Evolutionary conservation across 768 basidiomycete species (phyloP).

Genomic region (Termitomyces sp.): DNA sequence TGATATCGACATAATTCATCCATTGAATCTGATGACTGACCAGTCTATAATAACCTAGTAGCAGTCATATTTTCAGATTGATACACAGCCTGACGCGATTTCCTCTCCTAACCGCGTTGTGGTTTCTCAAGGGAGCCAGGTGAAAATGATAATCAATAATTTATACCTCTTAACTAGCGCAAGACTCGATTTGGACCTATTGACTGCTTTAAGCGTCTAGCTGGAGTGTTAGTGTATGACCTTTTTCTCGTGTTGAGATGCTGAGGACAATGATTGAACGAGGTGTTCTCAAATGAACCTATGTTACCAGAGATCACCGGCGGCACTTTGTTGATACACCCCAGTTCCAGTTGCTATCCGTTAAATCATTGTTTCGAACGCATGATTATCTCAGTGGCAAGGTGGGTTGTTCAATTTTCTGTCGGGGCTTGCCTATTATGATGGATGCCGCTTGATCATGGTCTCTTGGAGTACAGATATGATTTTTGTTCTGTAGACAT

Average conservation of each 20-base stretch:
- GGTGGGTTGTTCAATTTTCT: background rate
- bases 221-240: background rate
- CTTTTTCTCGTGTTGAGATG: background rate
- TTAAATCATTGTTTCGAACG: background rate
- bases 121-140: background rate
- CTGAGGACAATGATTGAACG: background rate
- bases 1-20: background rate
- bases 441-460: background rate
- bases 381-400: background rate
- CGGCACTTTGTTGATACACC: background rate
- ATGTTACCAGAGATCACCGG: background rate
- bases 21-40: background rate
- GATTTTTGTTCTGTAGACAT: background rate
- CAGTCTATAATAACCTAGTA: too few species aligned
- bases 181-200: background rate
- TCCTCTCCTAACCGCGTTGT: background rate
- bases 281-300: background rate
- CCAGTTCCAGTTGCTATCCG: background rate
- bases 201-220: background rate
- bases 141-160: background rate
- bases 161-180: too few species aligned
- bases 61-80: background rate
- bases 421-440: background rate
- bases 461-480: background rate
- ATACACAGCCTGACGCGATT: background rate